Conservation (phyloP, 495 filamentous ascomycete species). For the Lepraria neglecta region DNA sequence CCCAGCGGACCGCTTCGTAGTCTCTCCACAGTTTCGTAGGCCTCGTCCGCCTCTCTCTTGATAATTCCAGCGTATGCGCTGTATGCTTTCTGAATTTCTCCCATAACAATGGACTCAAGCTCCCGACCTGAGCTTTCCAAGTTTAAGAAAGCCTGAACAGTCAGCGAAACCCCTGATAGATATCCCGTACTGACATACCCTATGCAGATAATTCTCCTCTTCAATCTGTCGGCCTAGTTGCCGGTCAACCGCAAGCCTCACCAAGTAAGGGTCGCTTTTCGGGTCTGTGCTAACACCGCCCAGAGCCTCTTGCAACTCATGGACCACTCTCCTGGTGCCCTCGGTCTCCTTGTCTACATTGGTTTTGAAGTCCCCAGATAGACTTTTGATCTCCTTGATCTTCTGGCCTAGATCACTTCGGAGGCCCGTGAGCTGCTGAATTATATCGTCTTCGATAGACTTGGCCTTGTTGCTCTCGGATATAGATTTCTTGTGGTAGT, state of each 20-base stretch:
- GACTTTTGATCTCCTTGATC: slow-evolving; percentile 92
- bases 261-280: slow-evolving; percentile 80
- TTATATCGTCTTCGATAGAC: slow-evolving; percentile 86
- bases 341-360: slow-evolving; percentile 53
- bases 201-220: slow-evolving; percentile 94
- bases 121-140: slow-evolving; percentile 91
- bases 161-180: slow-evolving; percentile 25
- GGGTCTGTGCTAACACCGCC: slow-evolving; percentile 71
- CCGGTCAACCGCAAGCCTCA: slow-evolving; percentile 75
- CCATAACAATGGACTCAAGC: slow-evolving; percentile 88
- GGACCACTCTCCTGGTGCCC: slow-evolving; percentile 57
- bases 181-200: slow-evolving; percentile 49
- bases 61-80: slow-evolving; percentile 85
- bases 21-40: slow-evolving; percentile 68
- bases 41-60: slow-evolving; percentile 79
- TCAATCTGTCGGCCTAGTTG: slow-evolving; percentile 89
- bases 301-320: slow-evolving; percentile 72
- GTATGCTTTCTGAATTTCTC: slow-evolving; percentile 96
- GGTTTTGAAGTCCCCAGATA: slow-evolving; percentile 93
- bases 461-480: slow-evolving; percentile 79
- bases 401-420: slow-evolving; percentile 87
- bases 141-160: slow-evolving; percentile 78
- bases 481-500: slow-evolving; percentile 77
- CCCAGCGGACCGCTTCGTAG: slow-evolving; percentile 77
- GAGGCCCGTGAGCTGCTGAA: slow-evolving; percentile 76